Conservation (phyloP, 495 filamentous ascomycete genomes). For the Sordaria brevicollis region DNA sequence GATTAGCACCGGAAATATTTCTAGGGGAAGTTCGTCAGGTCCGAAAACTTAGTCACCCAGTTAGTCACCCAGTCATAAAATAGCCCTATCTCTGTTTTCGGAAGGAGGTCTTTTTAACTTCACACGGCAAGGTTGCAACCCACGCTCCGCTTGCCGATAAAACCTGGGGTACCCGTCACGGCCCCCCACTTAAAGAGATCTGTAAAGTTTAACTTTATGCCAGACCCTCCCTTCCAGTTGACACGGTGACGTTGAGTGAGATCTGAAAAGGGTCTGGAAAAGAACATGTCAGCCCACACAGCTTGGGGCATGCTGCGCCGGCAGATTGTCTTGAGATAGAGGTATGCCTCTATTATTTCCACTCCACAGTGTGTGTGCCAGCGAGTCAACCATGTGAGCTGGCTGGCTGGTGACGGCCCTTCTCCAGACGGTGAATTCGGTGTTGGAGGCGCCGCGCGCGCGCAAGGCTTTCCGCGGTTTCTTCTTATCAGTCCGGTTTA, state of each 20-base stretch:
- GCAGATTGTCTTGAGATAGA: background rate
- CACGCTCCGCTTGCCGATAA: background rate
- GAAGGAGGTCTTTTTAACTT: background rate
- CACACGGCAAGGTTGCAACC: background rate
- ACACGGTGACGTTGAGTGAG: background rate
- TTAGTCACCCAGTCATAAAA: background rate
- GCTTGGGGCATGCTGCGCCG: background rate
- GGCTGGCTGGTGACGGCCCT: background rate
- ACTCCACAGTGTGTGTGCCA: background rate
- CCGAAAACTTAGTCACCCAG: background rate
- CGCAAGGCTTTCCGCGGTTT: background rate
- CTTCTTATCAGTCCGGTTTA: constrained; percentile 25
- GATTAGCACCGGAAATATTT: background rate
- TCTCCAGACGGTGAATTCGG: background rate
- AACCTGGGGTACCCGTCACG: background rate
- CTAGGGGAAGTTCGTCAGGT: background rate
- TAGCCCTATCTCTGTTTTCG: background rate
- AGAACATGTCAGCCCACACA: background rate
- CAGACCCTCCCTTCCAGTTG: background rate
- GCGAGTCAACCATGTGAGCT: background rate
- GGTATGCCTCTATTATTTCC: background rate
- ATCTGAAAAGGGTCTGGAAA: background rate
- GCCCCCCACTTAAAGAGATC: background rate
- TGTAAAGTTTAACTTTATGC: background rate
- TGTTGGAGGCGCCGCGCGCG: too few relatives aligned